phyloP scores from a whole-genome alignment of 1,139 yeast species.

The Candida glucosophila region DNA sequence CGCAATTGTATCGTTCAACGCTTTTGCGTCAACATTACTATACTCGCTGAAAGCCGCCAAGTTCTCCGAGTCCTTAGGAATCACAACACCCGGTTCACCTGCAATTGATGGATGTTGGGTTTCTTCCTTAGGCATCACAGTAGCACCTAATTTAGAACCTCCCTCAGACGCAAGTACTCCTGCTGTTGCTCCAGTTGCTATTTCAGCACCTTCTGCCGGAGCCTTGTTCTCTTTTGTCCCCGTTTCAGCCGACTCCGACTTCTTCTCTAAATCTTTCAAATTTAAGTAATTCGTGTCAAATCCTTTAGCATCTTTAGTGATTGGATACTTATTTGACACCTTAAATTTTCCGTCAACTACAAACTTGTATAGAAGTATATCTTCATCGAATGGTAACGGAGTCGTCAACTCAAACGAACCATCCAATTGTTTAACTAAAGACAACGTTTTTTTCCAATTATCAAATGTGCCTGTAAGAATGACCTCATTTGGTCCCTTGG shows the following conservation, averaged over 20 bases:
- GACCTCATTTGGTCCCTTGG: conserved; percentile 65
- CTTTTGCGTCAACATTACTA: conserved; percentile 36
- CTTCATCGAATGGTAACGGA: conserved; percentile 37
- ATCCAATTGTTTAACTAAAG: conserved; percentile 49
- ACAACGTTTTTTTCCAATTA: conserved; percentile 56
- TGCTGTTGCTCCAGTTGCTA: conserved; percentile 54
- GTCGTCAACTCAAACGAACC: conserved; percentile 55
- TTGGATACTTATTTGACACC: conserved; percentile 36
- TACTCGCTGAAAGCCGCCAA: conserved; percentile 30
- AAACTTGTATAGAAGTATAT: conserved; percentile 52
- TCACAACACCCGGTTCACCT: conserved; percentile 53
- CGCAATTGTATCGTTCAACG: conserved; percentile 14
- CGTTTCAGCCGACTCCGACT: conserved; percentile 15
- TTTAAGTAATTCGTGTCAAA: conserved; percentile 54
- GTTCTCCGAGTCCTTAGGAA: conserved; percentile 31
- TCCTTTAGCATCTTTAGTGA: conserved; percentile 43
- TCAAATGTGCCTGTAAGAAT: conserved; percentile 73
- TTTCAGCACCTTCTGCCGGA: conserved; percentile 10
- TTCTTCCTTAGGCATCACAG: conserved; percentile 51
- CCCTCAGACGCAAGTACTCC: conserved; percentile 17
- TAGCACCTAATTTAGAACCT: conserved; percentile 14
- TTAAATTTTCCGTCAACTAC: conserved; percentile 71
- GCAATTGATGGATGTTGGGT: conserved; percentile 34
- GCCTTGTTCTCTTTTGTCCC: conserved; percentile 4
- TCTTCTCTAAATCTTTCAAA: conserved; percentile 32